A percentile compares a stretch with the other conserved stretches of the same genome.
Evolutionary conservation across 1,139 yeast genomes (phyloP).

Genomic region (Pneumocystis sp.): DNA sequence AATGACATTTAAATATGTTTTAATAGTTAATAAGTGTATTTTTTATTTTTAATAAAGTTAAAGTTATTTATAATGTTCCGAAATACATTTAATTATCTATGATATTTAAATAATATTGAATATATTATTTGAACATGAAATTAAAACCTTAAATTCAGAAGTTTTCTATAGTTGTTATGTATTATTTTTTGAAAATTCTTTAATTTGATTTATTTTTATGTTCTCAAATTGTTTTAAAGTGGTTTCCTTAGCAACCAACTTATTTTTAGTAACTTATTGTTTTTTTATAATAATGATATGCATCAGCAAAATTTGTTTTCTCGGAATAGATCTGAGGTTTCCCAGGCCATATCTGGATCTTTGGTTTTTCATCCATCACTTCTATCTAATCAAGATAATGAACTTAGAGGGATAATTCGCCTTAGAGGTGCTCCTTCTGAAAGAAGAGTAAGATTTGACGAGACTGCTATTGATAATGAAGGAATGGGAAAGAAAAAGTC

Average conservation of each 20-base stretch:
- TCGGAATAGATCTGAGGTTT: not conserved
- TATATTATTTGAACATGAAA: not conserved
- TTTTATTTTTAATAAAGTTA: not conserved
- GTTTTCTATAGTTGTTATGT: not conserved
- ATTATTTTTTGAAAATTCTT: not conserved
- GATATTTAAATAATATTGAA: no score
- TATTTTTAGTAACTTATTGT: not conserved
- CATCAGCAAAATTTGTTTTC: not conserved
- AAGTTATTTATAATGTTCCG: not conserved
- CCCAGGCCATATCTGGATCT: not conserved
- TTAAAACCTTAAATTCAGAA: not conserved
- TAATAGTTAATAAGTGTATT: not conserved
- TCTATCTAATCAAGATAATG: not conserved
- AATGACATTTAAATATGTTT: not conserved
- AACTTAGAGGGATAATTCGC: not conserved
- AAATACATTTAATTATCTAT: not conserved
- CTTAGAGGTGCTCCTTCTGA: slow-evolving; percentile 3
- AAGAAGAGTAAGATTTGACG: slow-evolving; percentile 12
- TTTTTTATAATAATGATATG: not conserved
- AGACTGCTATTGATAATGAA: slow-evolving; percentile 12
- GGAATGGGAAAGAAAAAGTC: slow-evolving; percentile 11
- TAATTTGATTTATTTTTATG: not conserved
- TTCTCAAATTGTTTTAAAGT: not conserved
- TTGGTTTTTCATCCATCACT: not conserved
- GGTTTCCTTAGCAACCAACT: not conserved